Base-by-base conservation (phyloP, 2,329 filamentous ascomycete species). In the Ambrosiella xylebori region DNA sequence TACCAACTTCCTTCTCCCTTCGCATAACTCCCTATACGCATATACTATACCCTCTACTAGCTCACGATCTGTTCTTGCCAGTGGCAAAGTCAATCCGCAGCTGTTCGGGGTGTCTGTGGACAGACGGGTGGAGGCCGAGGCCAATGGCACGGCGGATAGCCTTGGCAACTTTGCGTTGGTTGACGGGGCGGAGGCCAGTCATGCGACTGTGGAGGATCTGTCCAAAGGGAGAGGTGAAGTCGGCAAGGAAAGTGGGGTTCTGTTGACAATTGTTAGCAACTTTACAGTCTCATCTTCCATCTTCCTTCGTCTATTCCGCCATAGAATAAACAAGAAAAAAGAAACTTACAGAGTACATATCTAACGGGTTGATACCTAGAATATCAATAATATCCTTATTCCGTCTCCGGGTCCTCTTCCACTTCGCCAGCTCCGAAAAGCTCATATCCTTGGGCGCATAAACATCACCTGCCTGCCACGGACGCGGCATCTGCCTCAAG, bases 101-200 rank as follows among this genome's bases (percentile, higher is more conserved):
- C 59, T 95, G 75, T 69, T 94, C 86, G 2, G 93, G 93, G 72
- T 98, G 93, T 63, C 76, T 75, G 73, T 98, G 87, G 58, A 94
- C 85, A 68, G 84, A 94, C 27, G 93, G 93, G 78, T 97, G 89
- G 61, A 97, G 74, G 13, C 93, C 93, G 67, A 96, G 78, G 1
- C 90, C 93, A 65, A 97, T 84, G 17, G 87, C 85, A 64, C 93
- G 80, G 63, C 93, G 77, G 65, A 98, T 86, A 57, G 94, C 91
- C 75, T 94, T 96, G 62, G 91, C 86, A 67, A 98, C 82, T 72
- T 85, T 89, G 64, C 93, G 79, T 74, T 98, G 93, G 74, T 97
- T 97, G 63, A 87, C 85, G 2, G 86, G 86, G 59, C 88, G 79
- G 61, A 98, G 74, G 12, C 88, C 88, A 0, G 90, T 97, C 27